Base-by-base conservation (phyloP, 2,329 filamentous ascomycete species). In the Mariannaea sp. region DNA sequence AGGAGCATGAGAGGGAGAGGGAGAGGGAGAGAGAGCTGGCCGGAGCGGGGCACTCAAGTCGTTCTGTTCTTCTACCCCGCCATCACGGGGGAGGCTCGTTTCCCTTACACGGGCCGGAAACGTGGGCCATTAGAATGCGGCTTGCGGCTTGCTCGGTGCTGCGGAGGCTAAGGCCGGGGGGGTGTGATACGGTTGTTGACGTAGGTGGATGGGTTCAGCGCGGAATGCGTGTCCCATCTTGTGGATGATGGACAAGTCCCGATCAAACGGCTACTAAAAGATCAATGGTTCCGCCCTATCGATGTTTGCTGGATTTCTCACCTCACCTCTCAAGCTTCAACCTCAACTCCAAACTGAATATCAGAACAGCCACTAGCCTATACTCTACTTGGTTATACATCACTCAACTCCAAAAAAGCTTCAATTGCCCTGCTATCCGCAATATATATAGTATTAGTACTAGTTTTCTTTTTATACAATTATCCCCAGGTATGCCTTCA, bases 81-180 rank as follows among this genome's bases (percentile, higher is more conserved):
- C 61, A 59, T 57, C 57, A 65, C 55, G 46, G 44, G 51, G 49
- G 42, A 10, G 29, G 13, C 29, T 32, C 13, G 9, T 43, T 36
- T 47, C 42, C n/a, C n/a, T 54, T 51, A 53, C 54, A 57, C 49
- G 46, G 56, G 59, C 50, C 39, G 40, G 30, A 45, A 45, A 47
- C 27, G 40, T 56, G 49, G 55, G 32, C 42, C 46, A 42, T 51
- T 42, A 36, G 49, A 53, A 41, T 41, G 40, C 45, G 49, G 44
- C 46, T 40, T 55, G 39, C 49, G 43, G 49, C 38, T 20, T 19
- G 38, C 57, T 63, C 59, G 61, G 61, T 47, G 56, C 35, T 64
- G 49, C 59, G 61, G 61, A 64, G 55, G 42, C 43, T 49, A 49
- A 43, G 40, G 27, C 19, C 6, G 14, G 12, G 22, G 32, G 14